A percentile compares a stretch with the other conserved stretches of the same genome.
These are phyloP conservation scores for Microbotryum scabiosae DNA, from an alignment of 1,284 basidiomycete genomes.

Conservation along the genomic window DNA sequence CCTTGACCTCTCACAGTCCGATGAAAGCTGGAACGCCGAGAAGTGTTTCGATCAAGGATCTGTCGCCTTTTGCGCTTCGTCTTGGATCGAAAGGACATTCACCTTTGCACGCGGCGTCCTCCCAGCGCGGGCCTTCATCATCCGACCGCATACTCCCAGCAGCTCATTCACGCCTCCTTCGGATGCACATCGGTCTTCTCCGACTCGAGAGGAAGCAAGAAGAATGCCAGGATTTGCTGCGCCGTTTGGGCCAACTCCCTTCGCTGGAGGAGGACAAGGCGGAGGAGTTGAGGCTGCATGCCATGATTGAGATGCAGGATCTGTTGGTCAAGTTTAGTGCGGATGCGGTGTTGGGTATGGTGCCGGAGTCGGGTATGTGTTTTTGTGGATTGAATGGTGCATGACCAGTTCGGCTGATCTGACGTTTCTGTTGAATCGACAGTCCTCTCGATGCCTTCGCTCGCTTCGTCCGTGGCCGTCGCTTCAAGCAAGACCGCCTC, in stretches of 20 bases:
- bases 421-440: not conserved
- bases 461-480: constrained; percentile 5
- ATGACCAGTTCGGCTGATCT: constrained; percentile 47
- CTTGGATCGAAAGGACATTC: too few species aligned
- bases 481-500: constrained; percentile 14
- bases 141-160: constrained; percentile 57
- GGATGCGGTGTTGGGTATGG: constrained; percentile 41
- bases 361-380: constrained; percentile 29
- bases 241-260: constrained; percentile 13
- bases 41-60: constrained; percentile 14
- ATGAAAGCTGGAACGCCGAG: not conserved
- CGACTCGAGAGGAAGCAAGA: constrained; percentile 6
- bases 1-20: not conserved
- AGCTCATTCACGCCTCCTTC: constrained; percentile 57
- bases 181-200: constrained; percentile 47
- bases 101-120: constrained; percentile 5
- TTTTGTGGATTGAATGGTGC: constrained; percentile 39
- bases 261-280: constrained; percentile 47
- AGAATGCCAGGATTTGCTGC: constrained; percentile 1
- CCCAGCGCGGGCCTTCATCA: constrained; percentile 21
- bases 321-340: constrained; percentile 32
- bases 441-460: constrained; percentile 29
- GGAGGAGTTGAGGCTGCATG: constrained; percentile 51
- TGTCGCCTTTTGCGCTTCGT: constrained; percentile 41
- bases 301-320: constrained; percentile 32